phyloP scores from a whole-genome alignment of 1,284 basidiomycete genomes.

The Ceratobasidium sp. region DNA sequence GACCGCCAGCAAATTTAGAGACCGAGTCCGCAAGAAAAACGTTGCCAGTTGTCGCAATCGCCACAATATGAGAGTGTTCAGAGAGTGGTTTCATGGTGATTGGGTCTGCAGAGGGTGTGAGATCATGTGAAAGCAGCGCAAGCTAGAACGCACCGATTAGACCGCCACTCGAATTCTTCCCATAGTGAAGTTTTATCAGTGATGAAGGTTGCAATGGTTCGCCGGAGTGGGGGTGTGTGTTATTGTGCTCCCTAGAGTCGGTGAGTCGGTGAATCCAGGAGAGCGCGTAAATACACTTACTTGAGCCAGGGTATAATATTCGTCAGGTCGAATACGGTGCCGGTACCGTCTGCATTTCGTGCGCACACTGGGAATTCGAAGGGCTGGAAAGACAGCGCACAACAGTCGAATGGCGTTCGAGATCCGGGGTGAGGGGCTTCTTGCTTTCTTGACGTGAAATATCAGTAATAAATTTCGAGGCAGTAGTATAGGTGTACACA shows the following conservation, averaged over 20 bases:
- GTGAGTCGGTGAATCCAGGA: conserved; percentile 26
- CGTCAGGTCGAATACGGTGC: conserved; percentile 84
- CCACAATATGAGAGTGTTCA: conserved; percentile 91
- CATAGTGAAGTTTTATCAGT: conserved; percentile 90
- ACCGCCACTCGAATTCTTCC: conserved; percentile 79
- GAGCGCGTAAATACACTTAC: conserved; percentile 60
- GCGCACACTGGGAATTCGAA: conserved; percentile 92
- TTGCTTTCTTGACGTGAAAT: conserved; percentile 63
- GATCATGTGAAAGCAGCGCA: background rate
- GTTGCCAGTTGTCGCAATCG: conserved; percentile 89
- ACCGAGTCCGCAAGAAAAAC: conserved; percentile 92
- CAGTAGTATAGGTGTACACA: conserved; percentile 55
- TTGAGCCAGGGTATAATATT: conserved; percentile 95
- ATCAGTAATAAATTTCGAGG: background rate
- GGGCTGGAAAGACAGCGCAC: conserved; percentile 90
- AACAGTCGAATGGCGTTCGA: conserved; percentile 88
- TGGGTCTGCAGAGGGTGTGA: conserved; percentile 71
- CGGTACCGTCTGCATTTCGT: conserved; percentile 79
- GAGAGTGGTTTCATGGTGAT: conserved; percentile 94
- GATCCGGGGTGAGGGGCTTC: conserved; percentile 69
- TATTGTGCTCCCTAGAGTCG: conserved; percentile 71
- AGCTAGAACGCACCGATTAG: conserved; percentile 54
- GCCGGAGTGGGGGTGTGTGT: conserved; percentile 88
- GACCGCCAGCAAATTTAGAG: conserved; percentile 74
- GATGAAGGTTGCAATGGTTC: conserved; percentile 80